Evolutionary conservation across 495 filamentous ascomycete species (phyloP), one percentile per base, ranked within the genome.

Genomic region (Annulohypoxylon bovei): DNA sequence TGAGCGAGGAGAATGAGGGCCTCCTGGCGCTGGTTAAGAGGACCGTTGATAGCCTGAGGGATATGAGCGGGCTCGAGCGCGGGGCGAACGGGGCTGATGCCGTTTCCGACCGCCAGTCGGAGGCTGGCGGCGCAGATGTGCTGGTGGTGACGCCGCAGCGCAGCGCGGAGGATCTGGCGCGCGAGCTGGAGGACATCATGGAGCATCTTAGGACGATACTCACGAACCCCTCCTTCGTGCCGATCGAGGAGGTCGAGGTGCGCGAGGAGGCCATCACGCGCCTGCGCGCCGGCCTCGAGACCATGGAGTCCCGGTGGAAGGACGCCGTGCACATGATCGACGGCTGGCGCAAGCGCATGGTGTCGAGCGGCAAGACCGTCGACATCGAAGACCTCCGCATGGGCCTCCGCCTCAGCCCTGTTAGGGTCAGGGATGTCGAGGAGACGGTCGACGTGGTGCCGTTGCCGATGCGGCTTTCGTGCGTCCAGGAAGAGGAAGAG

Each of bases 201-300:
- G 88, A 91, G 54, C 92, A 95, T 68, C 83, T 98, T 50, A 87
- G 90, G 67, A 92, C 85, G 3, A 83, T 99, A 35, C 83, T 99
- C 27, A 97, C 94, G 9, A 97, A 98, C 68, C 95, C 95, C 4
- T 95, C 92, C 7, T 99, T 98, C 78, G 95, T 98, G 30, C 92
- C 95, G 0, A 85, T 99, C n/a, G 96, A 98, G 75, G 86, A 98
- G 77, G 92, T 98, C 6, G 92, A 94, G 65, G 82, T 94, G 16
- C 87, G 95, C 28, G 95, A 99, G 64, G 91, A 96, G 44, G 94
- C 97, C 73, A 98, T 99, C 63, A 83, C 86, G 20, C 82, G 91
- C 65, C 81, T 98, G 11, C 88, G 91, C 27, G 88, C 91, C 61
- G 92, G 93, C 22, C 96, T 94, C 89, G 92, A 94, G 77, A 93